Evolutionary conservation across 495 filamentous ascomycete species (phyloP), one percentile per base, ranked within the genome.

Genomic region (Penicillium flavigenum): DNA sequence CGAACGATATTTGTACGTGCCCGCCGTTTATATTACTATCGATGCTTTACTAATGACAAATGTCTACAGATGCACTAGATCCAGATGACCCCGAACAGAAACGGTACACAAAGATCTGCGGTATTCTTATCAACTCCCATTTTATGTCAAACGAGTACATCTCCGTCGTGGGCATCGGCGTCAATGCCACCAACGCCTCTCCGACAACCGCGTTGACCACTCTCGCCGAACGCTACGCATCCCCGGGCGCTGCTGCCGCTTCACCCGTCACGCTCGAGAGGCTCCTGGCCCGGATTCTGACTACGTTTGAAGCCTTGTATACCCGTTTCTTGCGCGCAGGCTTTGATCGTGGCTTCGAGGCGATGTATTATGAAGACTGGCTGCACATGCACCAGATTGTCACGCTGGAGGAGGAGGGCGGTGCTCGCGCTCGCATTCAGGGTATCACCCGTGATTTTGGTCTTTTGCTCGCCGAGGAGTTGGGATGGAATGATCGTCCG

Each of bases 381-480:
- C 77, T 99, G 57, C 94, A 98, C 67, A 88, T 83, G 62, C 83
- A 89, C 63, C 95, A 99, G 75, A 81, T 92, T 39, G 91, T 99
- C 27, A 92, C 86, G 12, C 77, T 99, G 26, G 92, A 98, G 69
- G 83, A 86, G 20, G 88, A 94, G 61, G 92, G 86, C 0, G 90
- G 88, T 0, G 85, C 80, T 10, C 83, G 79, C 58, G 94, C 90
- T 10, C 79, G 87, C n/a, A 89, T 98, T 54, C 83, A 89, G 63
- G 94, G 94, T 0, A 92, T 99, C 57, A 96, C 90, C 14, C 78
- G 79, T 12, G 91, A 98, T 68, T 96, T 86, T 80, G 94, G 95
- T 2, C 75, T 97, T 62, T 68, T 99, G 60, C 78, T 85, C 54
- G 93, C 86, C 1, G 88, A 96, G 69, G 94, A 96, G 76, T 62